Evolutionary conservation across 177 flowering plant species (phyloP).

Genomic region (Vitis hybrid): DNA sequence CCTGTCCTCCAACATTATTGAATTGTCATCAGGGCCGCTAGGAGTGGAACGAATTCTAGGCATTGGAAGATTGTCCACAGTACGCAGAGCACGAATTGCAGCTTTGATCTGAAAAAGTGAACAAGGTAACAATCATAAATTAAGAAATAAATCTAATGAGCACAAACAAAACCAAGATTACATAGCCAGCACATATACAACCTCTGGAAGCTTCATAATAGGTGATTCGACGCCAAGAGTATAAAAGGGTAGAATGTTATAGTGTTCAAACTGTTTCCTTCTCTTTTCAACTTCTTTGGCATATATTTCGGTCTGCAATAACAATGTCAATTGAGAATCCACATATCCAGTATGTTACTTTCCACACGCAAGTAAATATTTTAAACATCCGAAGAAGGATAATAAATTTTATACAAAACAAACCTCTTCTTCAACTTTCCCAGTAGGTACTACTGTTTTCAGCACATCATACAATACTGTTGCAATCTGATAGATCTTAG

Average conservation of each 20-base stretch:
- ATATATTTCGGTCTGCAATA: conserved; percentile 57
- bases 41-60: conserved; percentile 31
- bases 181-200: conserved; percentile 21
- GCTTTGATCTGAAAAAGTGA: conserved; percentile 67
- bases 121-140: not conserved
- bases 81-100: conserved; percentile 68
- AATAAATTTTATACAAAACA: conserved; percentile 13
- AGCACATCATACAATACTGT: conserved; percentile 84
- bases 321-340: conserved; percentile 8
- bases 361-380: conserved; percentile 7
- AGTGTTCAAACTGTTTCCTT: conserved; percentile 66
- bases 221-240: conserved; percentile 65
- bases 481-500: conserved; percentile 83
- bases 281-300: conserved; percentile 72
- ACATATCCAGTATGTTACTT: not conserved
- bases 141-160: not conserved
- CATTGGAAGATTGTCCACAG: conserved; percentile 62
- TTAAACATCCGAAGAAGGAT: not conserved
- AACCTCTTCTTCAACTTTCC: conserved; percentile 70
- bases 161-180: not conserved
- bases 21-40: conserved; percentile 18
- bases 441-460: conserved; percentile 58
- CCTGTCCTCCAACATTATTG: conserved; percentile 32
- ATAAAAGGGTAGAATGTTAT: conserved; percentile 86
- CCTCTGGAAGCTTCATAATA: conserved; percentile 97